Conservation (phyloP, 208 protist genomes). For the Plasmodiophora brassicae region DNA sequence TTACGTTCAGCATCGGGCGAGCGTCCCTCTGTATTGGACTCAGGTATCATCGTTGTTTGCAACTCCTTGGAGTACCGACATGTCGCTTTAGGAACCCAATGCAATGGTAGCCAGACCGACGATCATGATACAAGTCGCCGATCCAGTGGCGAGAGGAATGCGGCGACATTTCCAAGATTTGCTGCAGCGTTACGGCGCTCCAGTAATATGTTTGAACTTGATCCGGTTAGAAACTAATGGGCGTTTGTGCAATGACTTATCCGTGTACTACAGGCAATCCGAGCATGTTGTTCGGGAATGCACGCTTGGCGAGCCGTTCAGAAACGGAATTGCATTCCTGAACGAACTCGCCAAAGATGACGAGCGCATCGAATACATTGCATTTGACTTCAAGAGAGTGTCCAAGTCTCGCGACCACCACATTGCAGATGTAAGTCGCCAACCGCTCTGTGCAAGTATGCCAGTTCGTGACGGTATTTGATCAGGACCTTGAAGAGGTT, state of each 20-base stretch:
- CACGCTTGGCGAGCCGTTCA: background rate
- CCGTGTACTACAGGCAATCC: no score
- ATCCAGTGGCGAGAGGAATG: constrained; percentile 31
- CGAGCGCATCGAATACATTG: background rate
- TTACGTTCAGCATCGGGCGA: constrained; percentile 44
- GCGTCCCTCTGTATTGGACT: constrained; percentile 45
- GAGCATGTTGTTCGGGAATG: no score
- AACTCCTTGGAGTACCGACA: background rate
- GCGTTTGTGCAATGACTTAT: no score
- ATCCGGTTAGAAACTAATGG: no score
- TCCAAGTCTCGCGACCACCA: background rate
- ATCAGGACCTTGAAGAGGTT: background rate
- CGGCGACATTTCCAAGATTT: constrained; percentile 29
- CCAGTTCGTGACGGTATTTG: no score
- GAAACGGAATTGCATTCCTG: background rate
- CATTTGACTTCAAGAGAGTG: background rate
- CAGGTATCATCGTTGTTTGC: background rate
- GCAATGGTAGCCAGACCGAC: constrained; percentile 48
- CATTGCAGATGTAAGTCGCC: background rate
- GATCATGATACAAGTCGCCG: constrained; percentile 38
- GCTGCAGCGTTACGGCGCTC: constrained; percentile 20
- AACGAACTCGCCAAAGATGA: background rate
- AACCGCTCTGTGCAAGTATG: background rate
- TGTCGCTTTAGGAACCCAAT: constrained; percentile 38
- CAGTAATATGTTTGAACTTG: constrained; percentile 18